Evolutionary conservation across 192 early-diverging fungal species (phyloP).

Genomic region (Dissophora globulifera): DNA sequence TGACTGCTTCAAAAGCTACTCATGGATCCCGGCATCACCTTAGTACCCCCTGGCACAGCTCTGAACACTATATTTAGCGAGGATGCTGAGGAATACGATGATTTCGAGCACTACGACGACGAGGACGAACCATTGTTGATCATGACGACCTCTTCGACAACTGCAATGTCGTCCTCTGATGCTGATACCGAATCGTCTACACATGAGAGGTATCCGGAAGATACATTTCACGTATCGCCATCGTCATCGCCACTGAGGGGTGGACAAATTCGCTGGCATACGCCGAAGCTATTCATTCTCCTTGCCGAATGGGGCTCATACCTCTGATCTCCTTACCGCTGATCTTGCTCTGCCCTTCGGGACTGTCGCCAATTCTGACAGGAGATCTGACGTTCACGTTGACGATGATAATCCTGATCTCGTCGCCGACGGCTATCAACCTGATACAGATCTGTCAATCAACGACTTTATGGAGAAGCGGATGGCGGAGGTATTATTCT

Average conservation of each 20-base stretch:
- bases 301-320: slow-evolving; percentile 40
- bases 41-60: slow-evolving; percentile 57
- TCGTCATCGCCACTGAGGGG: too few relatives aligned
- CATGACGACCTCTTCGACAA: not conserved
- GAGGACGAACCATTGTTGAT: not conserved
- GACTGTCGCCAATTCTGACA: slow-evolving; percentile 45
- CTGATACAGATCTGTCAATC: slow-evolving; percentile 71
- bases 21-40: slow-evolving; percentile 59
- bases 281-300: slow-evolving; percentile 20
- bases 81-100: not conserved
- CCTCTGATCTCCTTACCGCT: slow-evolving; percentile 20
- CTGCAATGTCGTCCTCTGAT: too few relatives aligned
- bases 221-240: too few relatives aligned
- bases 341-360: not conserved
- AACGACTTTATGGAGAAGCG: slow-evolving; percentile 72
- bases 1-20: slow-evolving; percentile 67
- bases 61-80: slow-evolving; percentile 51
- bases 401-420: slow-evolving; percentile 66
- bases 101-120: not conserved
- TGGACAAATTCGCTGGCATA: not conserved
- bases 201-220: too few relatives aligned
- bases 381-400: slow-evolving; percentile 69
- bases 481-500: slow-evolving; percentile 71
- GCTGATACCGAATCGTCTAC: too few relatives aligned
- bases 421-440: slow-evolving; percentile 73